phyloP scores from a whole-genome alignment of 2,329 filamentous ascomycete genomes.

The Colletotrichum melonis region DNA sequence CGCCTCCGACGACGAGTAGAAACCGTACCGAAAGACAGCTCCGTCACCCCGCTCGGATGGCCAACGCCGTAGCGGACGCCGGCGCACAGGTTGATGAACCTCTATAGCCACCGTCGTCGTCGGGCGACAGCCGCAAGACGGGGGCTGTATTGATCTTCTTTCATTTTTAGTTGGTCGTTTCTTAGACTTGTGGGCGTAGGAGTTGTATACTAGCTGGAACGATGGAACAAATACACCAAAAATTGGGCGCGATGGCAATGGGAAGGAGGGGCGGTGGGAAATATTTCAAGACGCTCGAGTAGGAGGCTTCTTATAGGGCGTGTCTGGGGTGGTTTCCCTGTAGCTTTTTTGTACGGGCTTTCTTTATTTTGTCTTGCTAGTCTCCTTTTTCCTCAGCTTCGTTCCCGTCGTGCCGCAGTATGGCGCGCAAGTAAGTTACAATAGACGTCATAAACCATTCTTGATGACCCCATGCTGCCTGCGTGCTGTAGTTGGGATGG shows the following conservation, averaged over 20 bases:
- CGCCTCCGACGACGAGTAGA: slow-evolving; percentile 19
- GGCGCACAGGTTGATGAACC: neutral
- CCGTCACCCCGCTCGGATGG: neutral
- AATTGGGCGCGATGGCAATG: slow-evolving; percentile 4
- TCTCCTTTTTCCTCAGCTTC: neutral
- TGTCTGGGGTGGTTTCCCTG: neutral
- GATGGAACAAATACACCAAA: slow-evolving; percentile 14
- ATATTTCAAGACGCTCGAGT: neutral
- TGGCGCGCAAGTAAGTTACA: neutral
- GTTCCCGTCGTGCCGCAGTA: neutral
- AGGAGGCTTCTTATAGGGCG: neutral
- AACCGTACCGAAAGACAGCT: neutral
- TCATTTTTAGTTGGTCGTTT: neutral
- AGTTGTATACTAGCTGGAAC: slow-evolving; percentile 29
- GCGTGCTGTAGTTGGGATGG: neutral
- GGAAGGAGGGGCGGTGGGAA: neutral
- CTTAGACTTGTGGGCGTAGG: slow-evolving; percentile 23
- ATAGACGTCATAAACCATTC: neutral
- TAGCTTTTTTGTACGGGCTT: neutral
- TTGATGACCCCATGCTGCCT: neutral
- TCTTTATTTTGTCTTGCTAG: neutral
- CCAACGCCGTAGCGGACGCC: neutral
- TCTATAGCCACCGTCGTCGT: neutral
- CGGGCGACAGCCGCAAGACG: neutral
- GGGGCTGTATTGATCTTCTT: neutral